phyloP scores from a whole-genome alignment of 1,284 basidiomycete species.

The Porodaedalea pini region DNA sequence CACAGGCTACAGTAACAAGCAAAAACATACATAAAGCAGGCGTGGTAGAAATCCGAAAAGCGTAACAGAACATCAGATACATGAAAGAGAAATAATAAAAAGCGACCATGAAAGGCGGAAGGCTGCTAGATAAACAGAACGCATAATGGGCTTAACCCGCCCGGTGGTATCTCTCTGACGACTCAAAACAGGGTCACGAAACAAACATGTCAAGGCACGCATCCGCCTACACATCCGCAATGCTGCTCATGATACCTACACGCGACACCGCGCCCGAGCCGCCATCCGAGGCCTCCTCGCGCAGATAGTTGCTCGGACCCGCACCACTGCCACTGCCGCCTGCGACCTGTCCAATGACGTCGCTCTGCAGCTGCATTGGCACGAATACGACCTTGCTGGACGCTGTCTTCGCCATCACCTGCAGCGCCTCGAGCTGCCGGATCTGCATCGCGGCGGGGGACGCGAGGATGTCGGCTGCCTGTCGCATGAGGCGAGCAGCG shows the following conservation, averaged over 20 bases:
- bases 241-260: slow-evolving; percentile 51
- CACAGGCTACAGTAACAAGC: neutral
- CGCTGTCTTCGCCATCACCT: slow-evolving; percentile 68
- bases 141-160: slow-evolving; percentile 1
- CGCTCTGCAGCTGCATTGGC: slow-evolving; percentile 85
- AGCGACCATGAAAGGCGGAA: neutral
- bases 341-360: slow-evolving; percentile 52
- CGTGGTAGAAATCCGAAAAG: neutral
- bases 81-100: neutral
- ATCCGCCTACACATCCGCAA: slow-evolving; percentile 32
- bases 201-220: too few species aligned
- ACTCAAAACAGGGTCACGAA: neutral
- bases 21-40: neutral
- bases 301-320: slow-evolving; percentile 28
- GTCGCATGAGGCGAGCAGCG: slow-evolving; percentile 89
- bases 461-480: slow-evolving; percentile 88
- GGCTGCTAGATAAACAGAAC: neutral
- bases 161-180: neutral
- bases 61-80: neutral
- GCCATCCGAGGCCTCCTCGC: slow-evolving; percentile 41
- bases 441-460: slow-evolving; percentile 97
- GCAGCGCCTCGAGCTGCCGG: slow-evolving; percentile 86
- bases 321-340: slow-evolving; percentile 35
- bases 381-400: slow-evolving; percentile 90
- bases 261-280: slow-evolving; percentile 42